Evolutionary conservation across 176 grass and related monocot species (phyloP).

Genomic region (Phoenix dactylifera): DNA sequence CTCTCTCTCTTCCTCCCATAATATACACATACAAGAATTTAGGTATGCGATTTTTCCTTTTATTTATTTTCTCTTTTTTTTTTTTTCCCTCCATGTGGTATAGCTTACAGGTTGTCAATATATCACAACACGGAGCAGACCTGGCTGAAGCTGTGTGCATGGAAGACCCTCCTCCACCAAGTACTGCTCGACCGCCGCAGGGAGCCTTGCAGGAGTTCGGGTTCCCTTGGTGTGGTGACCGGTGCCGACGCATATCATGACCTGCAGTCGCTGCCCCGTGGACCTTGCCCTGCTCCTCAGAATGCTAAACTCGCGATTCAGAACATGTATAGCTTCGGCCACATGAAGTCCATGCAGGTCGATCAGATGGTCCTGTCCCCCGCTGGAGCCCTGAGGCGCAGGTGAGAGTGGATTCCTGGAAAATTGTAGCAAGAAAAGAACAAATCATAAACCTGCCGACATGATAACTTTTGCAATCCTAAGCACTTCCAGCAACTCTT

Average conservation of each 20-base stretch:
- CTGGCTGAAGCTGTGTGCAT: conserved; percentile 48
- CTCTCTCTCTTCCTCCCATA: conserved; percentile 21
- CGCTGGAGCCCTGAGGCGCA: conserved; percentile 46
- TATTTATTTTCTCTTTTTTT: background rate
- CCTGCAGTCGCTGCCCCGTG: conserved; percentile 45
- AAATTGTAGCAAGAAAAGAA: background rate
- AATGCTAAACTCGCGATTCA: conserved; percentile 66
- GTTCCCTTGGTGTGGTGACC: conserved; percentile 17
- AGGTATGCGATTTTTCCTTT: background rate
- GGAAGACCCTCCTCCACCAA: conserved; percentile 64
- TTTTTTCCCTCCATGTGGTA: background rate
- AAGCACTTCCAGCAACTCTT: too few species aligned
- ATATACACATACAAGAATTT: conserved; percentile 57
- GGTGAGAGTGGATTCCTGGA: conserved; percentile 39
- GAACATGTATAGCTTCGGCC: conserved; percentile 59
- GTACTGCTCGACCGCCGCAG: conserved; percentile 56
- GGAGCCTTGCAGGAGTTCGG: conserved; percentile 46
- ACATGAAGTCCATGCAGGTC: conserved; percentile 64
- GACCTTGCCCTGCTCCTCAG: conserved; percentile 49
- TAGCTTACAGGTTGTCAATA: conserved; percentile 34
- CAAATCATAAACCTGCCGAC: too few species aligned
- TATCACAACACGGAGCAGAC: conserved; percentile 61
- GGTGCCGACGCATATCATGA: conserved; percentile 36
- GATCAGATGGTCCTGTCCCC: conserved; percentile 62
- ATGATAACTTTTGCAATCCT: too few species aligned